Evolutionary conservation across 768 basidiomycete species (phyloP).

Genomic region (Pleurotus platypus): DNA sequence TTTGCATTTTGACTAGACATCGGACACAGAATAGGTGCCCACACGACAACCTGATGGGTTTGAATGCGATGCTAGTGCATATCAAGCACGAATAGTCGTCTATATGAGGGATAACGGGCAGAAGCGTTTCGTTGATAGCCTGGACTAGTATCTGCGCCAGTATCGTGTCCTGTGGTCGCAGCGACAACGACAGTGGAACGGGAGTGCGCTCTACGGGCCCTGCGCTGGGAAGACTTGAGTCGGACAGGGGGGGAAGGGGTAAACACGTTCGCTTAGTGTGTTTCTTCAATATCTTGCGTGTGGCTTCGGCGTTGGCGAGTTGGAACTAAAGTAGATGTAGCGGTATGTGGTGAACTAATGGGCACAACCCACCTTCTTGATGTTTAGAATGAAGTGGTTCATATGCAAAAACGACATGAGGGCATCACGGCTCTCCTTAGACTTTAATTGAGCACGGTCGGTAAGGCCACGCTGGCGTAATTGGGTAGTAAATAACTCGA

Average conservation of each 20-base stretch:
- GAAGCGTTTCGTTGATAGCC: slow-evolving; percentile 75
- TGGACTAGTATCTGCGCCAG: slow-evolving; percentile 71
- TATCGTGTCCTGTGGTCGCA: slow-evolving; percentile 15
- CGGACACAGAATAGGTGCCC: slow-evolving; percentile 77
- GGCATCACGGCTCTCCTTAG: slow-evolving; percentile 52
- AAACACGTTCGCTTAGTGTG: slow-evolving; percentile 88
- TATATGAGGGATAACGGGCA: slow-evolving; percentile 76
- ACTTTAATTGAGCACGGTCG: slow-evolving; percentile 49
- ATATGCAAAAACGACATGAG: slow-evolving; percentile 71
- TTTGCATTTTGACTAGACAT: slow-evolving; percentile 91
- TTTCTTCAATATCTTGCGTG: slow-evolving; percentile 92
- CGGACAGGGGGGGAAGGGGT: slow-evolving; percentile 44
- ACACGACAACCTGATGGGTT: slow-evolving; percentile 81
- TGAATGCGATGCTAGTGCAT: slow-evolving; percentile 89
- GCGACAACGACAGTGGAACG: too few relatives aligned
- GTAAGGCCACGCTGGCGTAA: slow-evolving; percentile 55
- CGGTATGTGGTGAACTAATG: background rate
- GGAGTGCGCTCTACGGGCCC: too few relatives aligned
- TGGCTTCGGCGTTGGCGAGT: slow-evolving; percentile 81
- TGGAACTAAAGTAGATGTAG: slow-evolving; percentile 52
- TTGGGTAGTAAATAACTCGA: slow-evolving; percentile 60
- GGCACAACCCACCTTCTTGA: slow-evolving; percentile 64
- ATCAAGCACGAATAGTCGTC: slow-evolving; percentile 88
- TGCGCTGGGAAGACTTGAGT: slow-evolving; percentile 16
- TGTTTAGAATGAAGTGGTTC: slow-evolving; percentile 74